phyloP scores from a whole-genome alignment of 75 land plant genomes.

The Pinus taeda region DNA sequence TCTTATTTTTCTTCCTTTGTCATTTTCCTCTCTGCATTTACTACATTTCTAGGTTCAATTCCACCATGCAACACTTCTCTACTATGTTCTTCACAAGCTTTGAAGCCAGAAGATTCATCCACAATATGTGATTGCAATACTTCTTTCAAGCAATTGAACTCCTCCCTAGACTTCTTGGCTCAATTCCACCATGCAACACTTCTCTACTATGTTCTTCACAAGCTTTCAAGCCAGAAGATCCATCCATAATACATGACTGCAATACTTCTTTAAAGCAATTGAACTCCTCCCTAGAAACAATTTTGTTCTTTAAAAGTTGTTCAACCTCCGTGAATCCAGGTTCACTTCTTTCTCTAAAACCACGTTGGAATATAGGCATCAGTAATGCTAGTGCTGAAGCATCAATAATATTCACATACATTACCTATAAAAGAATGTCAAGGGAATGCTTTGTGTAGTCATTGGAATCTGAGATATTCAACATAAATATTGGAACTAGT shows the following conservation, averaged over 20 bases:
- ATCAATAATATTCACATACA: no score
- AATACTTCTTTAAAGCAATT: background rate
- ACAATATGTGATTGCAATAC: background rate
- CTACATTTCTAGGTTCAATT: background rate
- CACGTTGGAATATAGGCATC: no score
- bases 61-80: background rate
- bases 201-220: background rate
- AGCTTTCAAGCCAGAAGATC: background rate
- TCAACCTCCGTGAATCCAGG: no score
- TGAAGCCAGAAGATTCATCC: background rate
- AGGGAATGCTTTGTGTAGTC: no score
- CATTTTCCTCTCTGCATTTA: slow-evolving; percentile 3
- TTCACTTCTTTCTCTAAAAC: no score
- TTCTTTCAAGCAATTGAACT: background rate
- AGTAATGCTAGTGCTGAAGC: no score
- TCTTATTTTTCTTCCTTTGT: background rate
- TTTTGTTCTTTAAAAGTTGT: no score
- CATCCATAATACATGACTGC: background rate
- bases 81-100: background rate
- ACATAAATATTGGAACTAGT: no score
- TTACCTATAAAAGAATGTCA: no score
- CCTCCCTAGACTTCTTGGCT: slow-evolving; percentile 5
- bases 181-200: background rate
- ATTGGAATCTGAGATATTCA: no score
- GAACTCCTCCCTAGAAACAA: slow-evolving; percentile 3